Evolutionary conservation across 2,329 filamentous ascomycete species (phyloP), one percentile per base, ranked within the genome.

Genomic region (Fusarium concolor): DNA sequence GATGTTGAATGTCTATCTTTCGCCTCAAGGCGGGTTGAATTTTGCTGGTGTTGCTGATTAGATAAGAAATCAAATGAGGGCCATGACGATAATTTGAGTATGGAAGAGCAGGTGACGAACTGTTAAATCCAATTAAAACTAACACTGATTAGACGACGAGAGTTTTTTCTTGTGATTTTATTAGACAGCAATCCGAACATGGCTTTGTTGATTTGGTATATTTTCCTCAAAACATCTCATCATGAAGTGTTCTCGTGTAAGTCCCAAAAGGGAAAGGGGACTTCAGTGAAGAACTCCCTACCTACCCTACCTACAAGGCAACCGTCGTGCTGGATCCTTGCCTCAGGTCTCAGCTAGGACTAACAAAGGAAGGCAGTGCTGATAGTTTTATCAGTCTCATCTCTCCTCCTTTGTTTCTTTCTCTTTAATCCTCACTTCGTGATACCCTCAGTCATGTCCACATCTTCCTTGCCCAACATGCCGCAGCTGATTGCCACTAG

Each of bases 321-420:
- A 44, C 35, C 49, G 26, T 35, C 15, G 49, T 5, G 26, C 42
- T 52, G 49, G 37, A 62, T 50, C 53, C 38, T 46, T 72, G 71
- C 71, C 69, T 73, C 64, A 73, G 71, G 71, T 72, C 61, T 62
- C 56, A 66, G 56, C 66, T 67, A 70, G 66, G 66, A 68, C 66
- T 70, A 44, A 39, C 26, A 35, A 42, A 53, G 22, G 31, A 39
- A 58, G 53, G 50, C 47, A 63, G 51, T 68, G 51, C 47, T 39
- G 28, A 54, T 31, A 49, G 51, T 38, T 38, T 50, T 31, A 38
- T 14, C 15, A 24, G n/a, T 31, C 47, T 51, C 38, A 31, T 18
- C 24, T 58, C 38, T 37, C 42, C 18, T 55, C 39, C 8, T 46
- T 17, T 44, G 11, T 41, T n/a, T 46, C 46, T 46, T 53, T 37